These are phyloP conservation scores for Colletotrichum cereale DNA, from an alignment of 2,329 filamentous ascomycete genomes.

Conservation along the genomic window DNA sequence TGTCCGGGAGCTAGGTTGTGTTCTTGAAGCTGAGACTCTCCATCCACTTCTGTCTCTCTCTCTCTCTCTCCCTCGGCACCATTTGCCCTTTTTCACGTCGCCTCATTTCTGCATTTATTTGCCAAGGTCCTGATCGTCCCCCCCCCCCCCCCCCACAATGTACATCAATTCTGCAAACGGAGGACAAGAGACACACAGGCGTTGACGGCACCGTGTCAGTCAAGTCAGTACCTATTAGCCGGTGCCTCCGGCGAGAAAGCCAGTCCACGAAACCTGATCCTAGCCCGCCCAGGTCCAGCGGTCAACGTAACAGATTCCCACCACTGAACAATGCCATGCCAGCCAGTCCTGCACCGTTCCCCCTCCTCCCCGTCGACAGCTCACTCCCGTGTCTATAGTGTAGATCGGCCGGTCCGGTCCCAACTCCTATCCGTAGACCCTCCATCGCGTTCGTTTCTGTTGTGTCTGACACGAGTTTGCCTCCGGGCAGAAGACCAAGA, in stretches of 20 bases:
- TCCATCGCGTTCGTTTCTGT: background rate
- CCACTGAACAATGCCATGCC: constrained; percentile 1
- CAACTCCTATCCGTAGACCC: constrained; percentile 1
- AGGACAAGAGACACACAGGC: background rate
- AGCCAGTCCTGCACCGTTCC: constrained; percentile 31
- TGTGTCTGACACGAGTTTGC: background rate
- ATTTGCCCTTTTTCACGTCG: background rate
- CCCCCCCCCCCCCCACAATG: background rate
- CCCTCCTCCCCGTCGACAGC: constrained; percentile 34
- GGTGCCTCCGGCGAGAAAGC: background rate
- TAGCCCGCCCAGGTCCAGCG: constrained; percentile 13
- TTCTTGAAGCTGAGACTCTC: too few species aligned
- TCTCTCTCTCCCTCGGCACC: background rate
- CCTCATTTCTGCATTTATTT: constrained; percentile 7
- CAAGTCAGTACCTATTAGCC: background rate
- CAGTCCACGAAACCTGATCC: constrained; percentile 14
- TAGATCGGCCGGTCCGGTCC: constrained; percentile 20
- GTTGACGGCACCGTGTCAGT: background rate
- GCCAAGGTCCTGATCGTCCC: constrained; percentile 4
- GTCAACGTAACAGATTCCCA: constrained; percentile 11
- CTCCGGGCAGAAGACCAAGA: background rate
- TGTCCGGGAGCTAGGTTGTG: background rate
- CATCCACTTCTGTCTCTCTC: background rate
- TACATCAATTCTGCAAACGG: constrained; percentile 26
- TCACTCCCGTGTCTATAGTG: constrained; percentile 9